Evolutionary conservation across 106 monocot species (phyloP).

Genomic region (Iris macrosiphon): DNA sequence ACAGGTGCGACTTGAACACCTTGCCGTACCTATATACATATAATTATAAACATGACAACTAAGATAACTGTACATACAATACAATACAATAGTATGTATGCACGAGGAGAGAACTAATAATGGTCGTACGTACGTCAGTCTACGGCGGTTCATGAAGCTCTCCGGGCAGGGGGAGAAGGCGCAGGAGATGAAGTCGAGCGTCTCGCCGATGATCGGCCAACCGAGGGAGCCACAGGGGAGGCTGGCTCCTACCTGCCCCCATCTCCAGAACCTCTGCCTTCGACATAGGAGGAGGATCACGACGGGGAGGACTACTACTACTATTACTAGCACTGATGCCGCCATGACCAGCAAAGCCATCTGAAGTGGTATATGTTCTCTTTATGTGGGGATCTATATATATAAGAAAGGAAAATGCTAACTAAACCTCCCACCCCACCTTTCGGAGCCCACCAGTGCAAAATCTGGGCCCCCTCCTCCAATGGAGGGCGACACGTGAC

Average conservation of each 20-base stretch:
- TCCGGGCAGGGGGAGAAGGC: slow-evolving; percentile 74
- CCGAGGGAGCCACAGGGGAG: slow-evolving; percentile 66
- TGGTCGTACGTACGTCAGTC: slow-evolving; percentile 34
- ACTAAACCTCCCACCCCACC: too few relatives aligned
- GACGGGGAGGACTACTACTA: too few relatives aligned
- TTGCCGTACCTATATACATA: slow-evolving; percentile 51
- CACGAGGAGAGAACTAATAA: slow-evolving; percentile 2
- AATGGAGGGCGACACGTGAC: too few relatives aligned
- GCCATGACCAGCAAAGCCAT: too few relatives aligned
- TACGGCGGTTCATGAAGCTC: slow-evolving; percentile 78
- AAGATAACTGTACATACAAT: background rate
- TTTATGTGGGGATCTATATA: too few relatives aligned
- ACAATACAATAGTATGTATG: background rate
- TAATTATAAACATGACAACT: background rate
- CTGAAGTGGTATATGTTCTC: too few relatives aligned
- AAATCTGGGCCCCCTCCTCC: too few relatives aligned
- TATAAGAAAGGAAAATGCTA: too few relatives aligned
- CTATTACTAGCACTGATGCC: too few relatives aligned
- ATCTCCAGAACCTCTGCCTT: background rate
- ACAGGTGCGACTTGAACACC: slow-evolving; percentile 85
- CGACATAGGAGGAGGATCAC: too few relatives aligned
- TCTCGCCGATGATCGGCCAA: slow-evolving; percentile 81
- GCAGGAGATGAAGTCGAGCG: slow-evolving; percentile 71
- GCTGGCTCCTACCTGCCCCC: background rate
- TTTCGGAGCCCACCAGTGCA: too few relatives aligned